Base-by-base conservation (phyloP, 2,329 filamentous ascomycete genomes). In the Neofusicoccum laricinum region DNA sequence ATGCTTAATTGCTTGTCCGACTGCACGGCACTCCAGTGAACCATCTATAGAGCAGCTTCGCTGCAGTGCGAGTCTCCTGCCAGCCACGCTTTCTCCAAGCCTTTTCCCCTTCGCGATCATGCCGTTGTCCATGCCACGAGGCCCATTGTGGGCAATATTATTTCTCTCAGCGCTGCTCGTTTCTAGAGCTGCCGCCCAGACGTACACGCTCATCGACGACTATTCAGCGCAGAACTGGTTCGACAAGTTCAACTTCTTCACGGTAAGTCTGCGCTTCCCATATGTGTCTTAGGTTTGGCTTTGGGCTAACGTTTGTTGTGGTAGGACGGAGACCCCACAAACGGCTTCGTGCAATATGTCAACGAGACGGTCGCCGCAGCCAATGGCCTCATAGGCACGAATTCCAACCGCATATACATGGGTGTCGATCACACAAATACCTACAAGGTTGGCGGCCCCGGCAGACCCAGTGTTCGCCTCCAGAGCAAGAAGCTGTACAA, bases 151-250 rank as follows among this genome's bases (percentile, higher is more conserved):
- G 61, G 48, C 61, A 43, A 32, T 46, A 45, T 30, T 46, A 19
- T 30, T 62, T 12, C 10, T 57, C 21, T 19, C 32, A 8, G 17
- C 53, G 12, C 15, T 36, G 7, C 41, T 64, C 14, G 10, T 51
- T 11, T 21, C 45, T n/a, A 32, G 2, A 14, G 45, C 21, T 12
- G 12, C 61, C 10, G 55, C 43, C 45, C 41, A 61, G 21, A 30
- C 14, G 2, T 79, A 78, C 74, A 72, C 71, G 66, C 65, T 79
- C 30, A 64, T 76, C 65, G 76, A 79, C 67, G 75, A 77, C 51
- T 79, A 79, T 67, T 69, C 64, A 19, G 74, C 75, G 70, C 71
- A 72, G 4, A 76, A 73, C 59, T 83, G 82, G 72, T 82, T 81
- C 67, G 71, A 77, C 66, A 69, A 68, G 38, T 83, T 82, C 69